These are phyloP conservation scores for Kodamaea derodonti DNA, from an alignment of 1,139 yeast species.

Conservation along the genomic window DNA sequence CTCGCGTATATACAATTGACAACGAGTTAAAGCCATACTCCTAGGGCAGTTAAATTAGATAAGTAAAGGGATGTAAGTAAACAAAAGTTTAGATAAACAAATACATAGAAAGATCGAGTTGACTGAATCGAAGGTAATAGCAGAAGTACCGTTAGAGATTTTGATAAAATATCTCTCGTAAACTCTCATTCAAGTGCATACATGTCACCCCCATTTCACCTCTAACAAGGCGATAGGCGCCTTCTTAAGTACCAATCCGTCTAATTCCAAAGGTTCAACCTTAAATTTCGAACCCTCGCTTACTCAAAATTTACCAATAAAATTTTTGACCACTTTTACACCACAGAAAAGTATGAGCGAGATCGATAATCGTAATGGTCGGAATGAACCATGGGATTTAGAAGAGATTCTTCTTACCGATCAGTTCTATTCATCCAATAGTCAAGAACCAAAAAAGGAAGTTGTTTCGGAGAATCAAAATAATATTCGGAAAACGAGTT, in stretches of 20 bases:
- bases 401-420: constrained; percentile 12
- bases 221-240: too few species aligned
- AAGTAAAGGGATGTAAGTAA: too few species aligned
- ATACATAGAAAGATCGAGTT: too few species aligned
- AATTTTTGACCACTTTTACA: too few species aligned
- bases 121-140: too few species aligned
- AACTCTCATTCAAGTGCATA: too few species aligned
- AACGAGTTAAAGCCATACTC: too few species aligned
- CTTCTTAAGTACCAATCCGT: neutral
- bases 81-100: too few species aligned
- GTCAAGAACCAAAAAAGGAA: neutral
- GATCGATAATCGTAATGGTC: neutral
- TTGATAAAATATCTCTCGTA: too few species aligned
- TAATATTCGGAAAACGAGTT: constrained; percentile 28
- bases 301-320: neutral
- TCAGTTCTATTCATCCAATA: constrained; percentile 25
- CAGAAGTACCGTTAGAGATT: too few species aligned
- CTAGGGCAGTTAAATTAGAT: too few species aligned
- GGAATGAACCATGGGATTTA: neutral
- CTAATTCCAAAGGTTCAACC: neutral
- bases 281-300: neutral
- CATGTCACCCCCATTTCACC: too few species aligned
- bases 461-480: neutral
- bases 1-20: neutral
- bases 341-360: neutral